phyloP scores from a whole-genome alignment of 2,329 filamentous ascomycete genomes.

The Boeremia exigua region DNA sequence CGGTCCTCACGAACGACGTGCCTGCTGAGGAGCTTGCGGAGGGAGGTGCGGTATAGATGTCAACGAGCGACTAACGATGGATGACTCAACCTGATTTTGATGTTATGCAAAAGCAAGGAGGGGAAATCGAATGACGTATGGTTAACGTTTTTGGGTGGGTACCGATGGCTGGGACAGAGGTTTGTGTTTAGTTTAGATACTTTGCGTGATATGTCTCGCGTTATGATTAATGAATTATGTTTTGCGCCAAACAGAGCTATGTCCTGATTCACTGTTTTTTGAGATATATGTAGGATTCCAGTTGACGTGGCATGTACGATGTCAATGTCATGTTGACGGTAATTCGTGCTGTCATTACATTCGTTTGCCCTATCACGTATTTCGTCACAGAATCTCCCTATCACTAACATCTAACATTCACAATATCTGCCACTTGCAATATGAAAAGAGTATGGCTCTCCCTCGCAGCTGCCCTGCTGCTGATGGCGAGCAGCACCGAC shows the following conservation, averaged over 20 bases:
- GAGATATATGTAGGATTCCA: no score
- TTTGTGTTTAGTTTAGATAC: constrained; percentile 1
- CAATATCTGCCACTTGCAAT: not conserved
- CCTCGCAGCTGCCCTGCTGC: not conserved
- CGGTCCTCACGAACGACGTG: not conserved
- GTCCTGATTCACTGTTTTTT: not conserved
- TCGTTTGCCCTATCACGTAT: not conserved
- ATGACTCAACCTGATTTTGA: no score
- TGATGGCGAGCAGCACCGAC: not conserved
- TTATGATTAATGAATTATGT: not conserved
- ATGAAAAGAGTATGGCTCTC: not conserved
- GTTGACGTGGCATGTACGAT: no score
- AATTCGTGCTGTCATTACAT: no score
- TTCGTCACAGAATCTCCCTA: not conserved
- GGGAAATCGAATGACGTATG: not conserved
- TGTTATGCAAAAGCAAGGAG: no score
- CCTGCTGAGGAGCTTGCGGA: not conserved
- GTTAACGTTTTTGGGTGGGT: not conserved
- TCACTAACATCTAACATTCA: not conserved
- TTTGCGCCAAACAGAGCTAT: not conserved
- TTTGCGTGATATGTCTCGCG: not conserved
- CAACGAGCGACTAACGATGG: no score
- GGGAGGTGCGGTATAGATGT: no score
- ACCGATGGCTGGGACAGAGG: constrained; percentile 10
- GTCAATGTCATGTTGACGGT: no score